Conservation (phyloP, 495 filamentous ascomycete genomes). For the Sabuloglossum arenarium region DNA sequence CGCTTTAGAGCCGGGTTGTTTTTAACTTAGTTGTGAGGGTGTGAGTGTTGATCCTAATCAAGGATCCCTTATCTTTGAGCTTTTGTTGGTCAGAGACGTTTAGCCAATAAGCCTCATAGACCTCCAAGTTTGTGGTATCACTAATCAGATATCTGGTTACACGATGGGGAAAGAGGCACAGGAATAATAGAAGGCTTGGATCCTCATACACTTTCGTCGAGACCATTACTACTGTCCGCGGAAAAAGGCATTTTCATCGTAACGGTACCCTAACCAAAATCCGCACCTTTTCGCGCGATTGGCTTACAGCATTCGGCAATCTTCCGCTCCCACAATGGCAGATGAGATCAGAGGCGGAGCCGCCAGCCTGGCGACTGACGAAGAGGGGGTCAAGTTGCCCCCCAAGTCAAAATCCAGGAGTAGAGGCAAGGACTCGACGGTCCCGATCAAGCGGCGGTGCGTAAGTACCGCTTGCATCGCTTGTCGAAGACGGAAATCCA, state of each 20-base stretch:
- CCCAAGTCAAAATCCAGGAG: neutral
- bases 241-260: neutral
- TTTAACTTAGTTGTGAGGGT: too few relatives aligned
- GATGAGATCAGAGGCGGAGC: neutral
- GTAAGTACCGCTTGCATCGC: slow-evolving; percentile 89
- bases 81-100: too few relatives aligned
- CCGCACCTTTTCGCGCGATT: neutral
- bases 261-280: neutral
- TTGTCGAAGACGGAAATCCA: slow-evolving; percentile 74
- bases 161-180: neutral
- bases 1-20: too few relatives aligned
- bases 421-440: neutral
- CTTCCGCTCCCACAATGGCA: neutral
- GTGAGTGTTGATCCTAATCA: neutral
- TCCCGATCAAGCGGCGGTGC: slow-evolving; percentile 52
- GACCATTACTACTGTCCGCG: neutral
- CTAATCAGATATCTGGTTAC: neutral
- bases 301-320: neutral
- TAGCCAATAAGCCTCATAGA: neutral
- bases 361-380: neutral
- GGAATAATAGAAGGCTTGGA: neutral
- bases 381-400: neutral
- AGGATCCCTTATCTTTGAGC: neutral
- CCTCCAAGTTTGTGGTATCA: neutral
- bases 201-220: neutral